phyloP scores from a whole-genome alignment of 164 flowering plant genomes.

The Vitis rupestris region DNA sequence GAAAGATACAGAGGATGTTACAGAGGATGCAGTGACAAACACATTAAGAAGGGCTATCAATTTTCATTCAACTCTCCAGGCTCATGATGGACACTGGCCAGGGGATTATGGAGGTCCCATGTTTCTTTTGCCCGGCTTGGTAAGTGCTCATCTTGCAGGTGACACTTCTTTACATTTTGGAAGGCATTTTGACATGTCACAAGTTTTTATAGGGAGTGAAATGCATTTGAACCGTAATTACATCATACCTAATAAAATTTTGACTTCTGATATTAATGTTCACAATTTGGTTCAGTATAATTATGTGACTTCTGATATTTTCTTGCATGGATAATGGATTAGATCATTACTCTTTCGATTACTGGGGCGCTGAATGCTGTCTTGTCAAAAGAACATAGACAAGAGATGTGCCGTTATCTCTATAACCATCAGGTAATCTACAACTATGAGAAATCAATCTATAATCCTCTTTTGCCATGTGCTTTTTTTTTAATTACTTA shows the following conservation, averaged over 20 bases:
- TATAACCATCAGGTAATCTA: conserved; percentile 77
- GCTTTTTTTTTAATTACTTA: not conserved
- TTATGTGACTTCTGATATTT: not conserved
- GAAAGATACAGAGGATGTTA: conserved; percentile 51
- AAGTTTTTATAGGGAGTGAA: not conserved
- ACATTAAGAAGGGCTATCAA: conserved; percentile 58
- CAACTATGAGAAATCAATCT: not conserved
- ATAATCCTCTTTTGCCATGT: not conserved
- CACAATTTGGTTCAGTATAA: not conserved
- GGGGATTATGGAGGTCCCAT: conserved; percentile 80
- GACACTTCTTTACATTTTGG: not conserved
- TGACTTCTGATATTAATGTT: not conserved
- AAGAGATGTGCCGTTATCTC: conserved; percentile 73
- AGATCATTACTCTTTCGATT: conserved; percentile 66
- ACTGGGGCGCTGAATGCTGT: conserved; percentile 81
- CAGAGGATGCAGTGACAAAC: conserved; percentile 56
- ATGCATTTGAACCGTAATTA: not conserved
- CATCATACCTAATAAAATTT: not conserved
- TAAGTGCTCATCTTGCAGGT: conserved; percentile 18
- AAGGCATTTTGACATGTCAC: not conserved
- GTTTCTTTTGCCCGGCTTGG: conserved; percentile 80
- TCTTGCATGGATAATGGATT: conserved; percentile 8
- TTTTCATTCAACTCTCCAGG: conserved; percentile 60
- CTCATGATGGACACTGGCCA: conserved; percentile 80
- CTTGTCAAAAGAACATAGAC: conserved; percentile 55